Percentiles rank a stretch among this genome's conserved stretches.
Evolutionary conservation across 306 rosid species (phyloP).

Genomic region (Ziziphus jujuba): DNA sequence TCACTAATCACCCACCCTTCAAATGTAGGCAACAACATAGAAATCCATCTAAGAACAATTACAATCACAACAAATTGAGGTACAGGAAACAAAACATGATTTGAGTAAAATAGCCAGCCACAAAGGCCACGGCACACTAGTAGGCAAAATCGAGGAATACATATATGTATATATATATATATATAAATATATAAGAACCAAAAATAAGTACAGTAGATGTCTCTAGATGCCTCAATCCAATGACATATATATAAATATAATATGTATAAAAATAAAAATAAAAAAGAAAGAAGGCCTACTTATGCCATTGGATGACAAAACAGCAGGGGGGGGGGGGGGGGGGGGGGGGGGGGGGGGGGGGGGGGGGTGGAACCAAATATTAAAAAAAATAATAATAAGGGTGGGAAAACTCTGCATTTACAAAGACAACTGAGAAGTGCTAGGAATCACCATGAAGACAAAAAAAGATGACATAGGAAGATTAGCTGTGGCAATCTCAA

Average conservation of each 20-base stretch:
- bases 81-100: too few species aligned
- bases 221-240: constrained; percentile 32
- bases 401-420: constrained; percentile 45
- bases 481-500: constrained; percentile 39
- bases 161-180: not conserved
- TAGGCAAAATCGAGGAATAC: not conserved
- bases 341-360: constrained; percentile 5
- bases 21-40: too few species aligned
- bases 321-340: constrained; percentile 34
- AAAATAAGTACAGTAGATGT: constrained; percentile 21
- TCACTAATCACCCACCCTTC: too few species aligned
- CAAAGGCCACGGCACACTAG: too few species aligned
- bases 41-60: too few species aligned
- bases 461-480: constrained; percentile 36
- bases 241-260: too few species aligned
- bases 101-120: too few species aligned
- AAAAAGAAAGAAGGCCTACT: constrained; percentile 15
- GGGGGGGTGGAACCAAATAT: constrained; percentile 12
- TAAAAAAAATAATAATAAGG: too few species aligned
- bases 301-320: constrained; percentile 38
- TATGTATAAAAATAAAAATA: not conserved
- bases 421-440: constrained; percentile 25
- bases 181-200: not conserved
- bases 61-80: too few species aligned
- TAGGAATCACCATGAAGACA: constrained; percentile 25